These are phyloP conservation scores for Talaromyces liani DNA, from an alignment of 495 filamentous ascomycete genomes.

Conservation along the genomic window DNA sequence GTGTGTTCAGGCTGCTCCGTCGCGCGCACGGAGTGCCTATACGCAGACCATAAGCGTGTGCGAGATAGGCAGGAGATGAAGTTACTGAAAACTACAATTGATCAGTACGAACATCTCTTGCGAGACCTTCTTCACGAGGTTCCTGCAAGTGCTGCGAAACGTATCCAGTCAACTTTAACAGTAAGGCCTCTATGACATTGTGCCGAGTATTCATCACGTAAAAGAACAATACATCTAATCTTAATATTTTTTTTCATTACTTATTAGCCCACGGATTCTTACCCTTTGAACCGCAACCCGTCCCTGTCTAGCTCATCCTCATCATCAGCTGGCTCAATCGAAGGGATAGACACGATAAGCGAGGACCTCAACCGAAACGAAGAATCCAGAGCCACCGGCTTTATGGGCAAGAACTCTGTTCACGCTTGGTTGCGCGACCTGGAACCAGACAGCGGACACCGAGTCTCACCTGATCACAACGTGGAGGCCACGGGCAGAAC, in stretches of 20 bases:
- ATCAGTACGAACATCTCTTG: conserved; percentile 38
- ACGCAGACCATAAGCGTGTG: conserved; percentile 52
- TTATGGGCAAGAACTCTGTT: conserved; percentile 57
- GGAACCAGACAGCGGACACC: conserved; percentile 19
- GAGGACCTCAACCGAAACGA: conserved; percentile 52
- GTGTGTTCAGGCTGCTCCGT: conserved; percentile 46
- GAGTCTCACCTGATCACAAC: neutral
- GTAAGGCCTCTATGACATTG: conserved; percentile 15
- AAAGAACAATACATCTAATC: neutral
- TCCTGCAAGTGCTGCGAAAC: conserved; percentile 19
- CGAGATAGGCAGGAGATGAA: conserved; percentile 43
- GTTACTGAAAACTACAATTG: conserved; percentile 30
- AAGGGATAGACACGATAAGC: conserved; percentile 48
- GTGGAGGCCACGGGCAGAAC: neutral
- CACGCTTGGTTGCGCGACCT: conserved; percentile 51
- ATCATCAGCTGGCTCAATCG: conserved; percentile 49
- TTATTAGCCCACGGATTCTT: neutral
- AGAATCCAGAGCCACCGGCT: conserved; percentile 43
- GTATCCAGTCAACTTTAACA: conserved; percentile 28
- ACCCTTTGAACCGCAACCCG: conserved; percentile 2
- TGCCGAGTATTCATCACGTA: neutral
- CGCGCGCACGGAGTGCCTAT: conserved; percentile 39
- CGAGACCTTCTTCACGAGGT: conserved; percentile 27
- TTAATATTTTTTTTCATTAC: neutral
- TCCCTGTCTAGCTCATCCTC: conserved; percentile 18